These are phyloP conservation scores for Quercus aquifolioides DNA, from an alignment of 306 rosid genomes.

Conservation along the genomic window DNA sequence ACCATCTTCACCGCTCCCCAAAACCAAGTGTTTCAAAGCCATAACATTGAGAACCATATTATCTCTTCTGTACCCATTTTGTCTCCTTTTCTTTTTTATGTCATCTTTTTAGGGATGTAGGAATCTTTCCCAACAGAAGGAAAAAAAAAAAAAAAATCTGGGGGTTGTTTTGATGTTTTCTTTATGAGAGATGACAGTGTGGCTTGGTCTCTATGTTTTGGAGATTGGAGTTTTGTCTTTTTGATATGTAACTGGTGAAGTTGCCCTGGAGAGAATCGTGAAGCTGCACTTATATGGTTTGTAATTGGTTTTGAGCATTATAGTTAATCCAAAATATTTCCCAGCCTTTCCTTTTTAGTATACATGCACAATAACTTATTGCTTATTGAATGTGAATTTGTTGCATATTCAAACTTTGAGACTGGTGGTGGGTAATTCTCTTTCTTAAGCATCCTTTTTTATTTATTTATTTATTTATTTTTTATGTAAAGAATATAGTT, in stretches of 20 bases:
- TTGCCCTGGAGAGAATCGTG: neutral
- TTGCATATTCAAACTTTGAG: neutral
- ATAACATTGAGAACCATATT: neutral
- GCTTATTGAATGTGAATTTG: constrained; percentile 10
- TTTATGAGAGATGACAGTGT: neutral
- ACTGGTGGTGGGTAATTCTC: neutral
- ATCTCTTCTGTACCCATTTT: neutral
- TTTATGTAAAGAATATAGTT: neutral
- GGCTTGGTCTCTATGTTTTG: neutral
- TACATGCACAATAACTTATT: neutral
- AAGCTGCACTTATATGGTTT: neutral
- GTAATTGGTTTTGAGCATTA: constrained; percentile 5
- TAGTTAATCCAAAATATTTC: neutral
- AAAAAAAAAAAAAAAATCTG: too few species aligned
- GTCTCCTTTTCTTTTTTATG: neutral
- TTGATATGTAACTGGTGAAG: neutral
- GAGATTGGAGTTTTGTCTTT: neutral
- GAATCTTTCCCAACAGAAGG: neutral
- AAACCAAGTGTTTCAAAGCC: neutral
- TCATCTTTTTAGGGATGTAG: neutral
- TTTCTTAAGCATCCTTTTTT: neutral
- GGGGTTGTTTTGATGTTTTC: neutral
- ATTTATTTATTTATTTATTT: accelerated
- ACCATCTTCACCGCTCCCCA: constrained; percentile 29
- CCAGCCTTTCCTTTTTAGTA: neutral